phyloP scores from a whole-genome alignment of 345 rosid genomes.

The Hibiscus mutabilis region DNA sequence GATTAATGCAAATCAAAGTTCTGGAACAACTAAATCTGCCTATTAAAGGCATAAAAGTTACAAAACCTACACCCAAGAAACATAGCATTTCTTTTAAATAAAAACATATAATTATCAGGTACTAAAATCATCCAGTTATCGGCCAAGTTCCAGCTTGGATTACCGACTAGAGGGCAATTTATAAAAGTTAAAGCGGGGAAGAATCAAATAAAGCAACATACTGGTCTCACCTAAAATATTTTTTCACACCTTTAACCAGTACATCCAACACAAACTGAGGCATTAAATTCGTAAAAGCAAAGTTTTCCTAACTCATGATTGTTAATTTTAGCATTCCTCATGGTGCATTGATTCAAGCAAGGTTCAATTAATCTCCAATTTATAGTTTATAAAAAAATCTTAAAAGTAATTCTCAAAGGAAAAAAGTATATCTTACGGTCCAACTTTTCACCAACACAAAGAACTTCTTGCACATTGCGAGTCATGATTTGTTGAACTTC shows the following conservation, averaged over 20 bases:
- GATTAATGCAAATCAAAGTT: not conserved
- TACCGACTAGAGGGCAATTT: not conserved
- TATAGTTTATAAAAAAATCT: not conserved
- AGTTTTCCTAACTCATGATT: not conserved
- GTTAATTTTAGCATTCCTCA: not conserved
- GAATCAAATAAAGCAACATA: not conserved
- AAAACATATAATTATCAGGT: not conserved
- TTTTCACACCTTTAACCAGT: not conserved
- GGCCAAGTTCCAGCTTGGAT: not conserved
- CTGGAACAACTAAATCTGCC: not conserved
- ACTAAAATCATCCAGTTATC: not conserved
- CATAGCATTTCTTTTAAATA: not conserved
- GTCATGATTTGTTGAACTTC: slow-evolving; percentile 99
- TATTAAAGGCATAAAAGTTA: not conserved
- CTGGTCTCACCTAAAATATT: not conserved
- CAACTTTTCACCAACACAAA: slow-evolving; percentile 97
- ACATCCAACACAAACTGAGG: not conserved
- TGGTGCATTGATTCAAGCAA: slow-evolving; percentile 2
- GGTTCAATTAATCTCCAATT: not conserved
- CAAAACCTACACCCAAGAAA: not conserved
- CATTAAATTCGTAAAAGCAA: slow-evolving; percentile 4
- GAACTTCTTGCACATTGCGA: slow-evolving; percentile 97
- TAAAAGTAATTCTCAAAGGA: not conserved
- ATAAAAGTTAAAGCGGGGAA: not conserved
- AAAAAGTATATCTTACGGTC: slow-evolving; percentile 66